Evolutionary conservation across 148 eudicot genomes (phyloP), one percentile per base, ranked within the genome.

Genomic region (Euryodendron excelsum): DNA sequence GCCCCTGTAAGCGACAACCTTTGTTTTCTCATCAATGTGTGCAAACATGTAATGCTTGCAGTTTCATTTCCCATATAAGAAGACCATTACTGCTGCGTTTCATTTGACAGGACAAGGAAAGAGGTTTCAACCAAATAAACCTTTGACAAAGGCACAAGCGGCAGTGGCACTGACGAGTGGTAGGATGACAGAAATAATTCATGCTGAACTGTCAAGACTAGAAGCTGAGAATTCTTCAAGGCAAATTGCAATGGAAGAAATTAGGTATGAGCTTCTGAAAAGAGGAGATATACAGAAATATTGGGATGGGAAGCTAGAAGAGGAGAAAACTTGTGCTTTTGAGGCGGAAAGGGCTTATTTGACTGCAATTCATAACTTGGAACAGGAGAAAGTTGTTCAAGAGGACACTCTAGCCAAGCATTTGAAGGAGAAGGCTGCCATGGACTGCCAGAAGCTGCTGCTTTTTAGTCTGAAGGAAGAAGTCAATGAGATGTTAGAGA

Each of bases 151-250:
- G 77, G 97, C 92, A 47, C 99, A 93, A 84, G 99, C 90, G 62
- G 98, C 98, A 52, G 98, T 96, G 52, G 94, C 93, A 50, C 89
- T 96, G 30, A 87, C 94, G 41, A 90, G 94, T 74, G 99, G 97
- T 69, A 87, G 92, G 80, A 88, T 89, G 90, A 44, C 69, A 48
- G 90, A 87, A 81, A 86, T 86, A 64, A 85, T 95, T 78, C 78
- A 55, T 25, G 78, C 75, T 59, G 99, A 95, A 79, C 71, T 93
- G 39, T 55, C 75, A 58, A 89, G 93, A 83, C 78, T 91, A 37
- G 91, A 88, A 79, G 88, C 88, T 23, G 98, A 95, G 78, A 82
- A 84, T 74, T 76, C 83, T 67, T 84, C 85, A 1, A 86, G 85
- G 79, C 79, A 80, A 80, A 80, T 69, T 41, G 90, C 93, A 78